Evolutionary conservation across 139 green algal species (phyloP), one percentile per base, ranked within the genome.

Genomic region (Nannochloris sp.): DNA sequence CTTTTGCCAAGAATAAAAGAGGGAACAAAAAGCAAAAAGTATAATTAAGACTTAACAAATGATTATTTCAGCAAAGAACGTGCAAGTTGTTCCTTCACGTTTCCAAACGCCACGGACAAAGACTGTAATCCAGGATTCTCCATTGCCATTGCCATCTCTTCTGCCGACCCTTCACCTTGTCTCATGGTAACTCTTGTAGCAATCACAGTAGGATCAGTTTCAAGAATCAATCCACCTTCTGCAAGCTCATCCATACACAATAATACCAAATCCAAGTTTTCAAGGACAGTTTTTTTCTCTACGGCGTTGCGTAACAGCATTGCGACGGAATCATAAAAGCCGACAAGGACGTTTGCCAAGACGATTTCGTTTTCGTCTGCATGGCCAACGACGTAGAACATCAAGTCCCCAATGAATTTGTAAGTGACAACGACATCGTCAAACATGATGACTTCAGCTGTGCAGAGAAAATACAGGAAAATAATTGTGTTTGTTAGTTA

Each of bases 241-340:
- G 97, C 63, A 7, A 96, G 91, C 62, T 99, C 95, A 53, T 99
- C 94, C 54, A 99, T 90, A 15, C 81, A 83, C 24, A 99, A 79
- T 56, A 99, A 82, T 46, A 97, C 85, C 23, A 98, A 85, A 76
- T 99, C 94, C 63, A 99, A 73, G 75, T 99, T 99, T 70, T 99
- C 94, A 33, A 99, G 82, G 37, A 96, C 91, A 6, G 92, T 96
- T 78, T 96, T 97, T 85, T 99, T 99, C 65, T 99, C 95, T 25
- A 99, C 91, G 27, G 86, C 83, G 54, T 87, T 82, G 67, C 92
- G 83, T 81, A 39, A 92, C 13, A 97, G 71, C 23, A 92, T 75
- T 3, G 83, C 85, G 7, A 96, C 75, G 24, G 86, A 83, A 61
- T 98, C 93, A 33, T 84, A 90, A 71, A 98, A 92, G 0, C 81